phyloP scores from a whole-genome alignment of 768 basidiomycete genomes.

The Lentinula sp. region DNA sequence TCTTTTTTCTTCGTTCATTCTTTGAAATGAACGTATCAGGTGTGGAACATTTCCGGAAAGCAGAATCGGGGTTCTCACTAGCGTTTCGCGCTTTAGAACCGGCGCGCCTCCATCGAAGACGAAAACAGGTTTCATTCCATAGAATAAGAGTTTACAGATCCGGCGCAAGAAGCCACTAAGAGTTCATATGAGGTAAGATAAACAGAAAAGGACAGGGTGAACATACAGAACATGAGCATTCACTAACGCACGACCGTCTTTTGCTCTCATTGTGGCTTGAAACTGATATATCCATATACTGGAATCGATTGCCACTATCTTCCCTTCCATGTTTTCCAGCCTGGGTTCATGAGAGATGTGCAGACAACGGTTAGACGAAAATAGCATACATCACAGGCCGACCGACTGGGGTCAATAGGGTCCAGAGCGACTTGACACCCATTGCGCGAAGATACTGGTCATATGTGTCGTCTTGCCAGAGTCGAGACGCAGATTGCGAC shows the following conservation, averaged over 20 bases:
- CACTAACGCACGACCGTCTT: conserved; percentile 82
- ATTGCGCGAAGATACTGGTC: conserved; percentile 28
- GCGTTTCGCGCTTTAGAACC: conserved; percentile 78
- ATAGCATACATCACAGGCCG: conserved; percentile 80
- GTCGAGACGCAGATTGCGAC: too few relatives aligned
- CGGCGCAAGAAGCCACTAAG: conserved; percentile 69
- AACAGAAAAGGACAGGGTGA: not conserved
- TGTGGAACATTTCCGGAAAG: not conserved
- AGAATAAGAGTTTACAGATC: conserved; percentile 91
- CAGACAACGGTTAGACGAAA: not conserved
- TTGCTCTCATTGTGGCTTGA: conserved; percentile 98
- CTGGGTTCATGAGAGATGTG: conserved; percentile 30
- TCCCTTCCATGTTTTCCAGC: conserved; percentile 93
- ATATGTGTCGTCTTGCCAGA: too few relatives aligned
- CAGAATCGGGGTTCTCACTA: conserved; percentile 44
- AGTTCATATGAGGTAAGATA: not conserved
- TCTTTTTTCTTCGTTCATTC: conserved; percentile 87
- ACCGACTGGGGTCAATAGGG: conserved; percentile 85
- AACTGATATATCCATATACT: conserved; percentile 99
- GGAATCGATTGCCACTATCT: conserved; percentile 93
- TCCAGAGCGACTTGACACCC: conserved; percentile 99
- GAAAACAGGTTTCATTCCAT: conserved; percentile 97
- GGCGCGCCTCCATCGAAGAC: conserved; percentile 99
- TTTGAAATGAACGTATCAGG: conserved; percentile 20
- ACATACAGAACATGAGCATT: conserved; percentile 80